Base-by-base conservation (phyloP, 352 stramenopile species). In the Globisporangium abappressorium region DNA sequence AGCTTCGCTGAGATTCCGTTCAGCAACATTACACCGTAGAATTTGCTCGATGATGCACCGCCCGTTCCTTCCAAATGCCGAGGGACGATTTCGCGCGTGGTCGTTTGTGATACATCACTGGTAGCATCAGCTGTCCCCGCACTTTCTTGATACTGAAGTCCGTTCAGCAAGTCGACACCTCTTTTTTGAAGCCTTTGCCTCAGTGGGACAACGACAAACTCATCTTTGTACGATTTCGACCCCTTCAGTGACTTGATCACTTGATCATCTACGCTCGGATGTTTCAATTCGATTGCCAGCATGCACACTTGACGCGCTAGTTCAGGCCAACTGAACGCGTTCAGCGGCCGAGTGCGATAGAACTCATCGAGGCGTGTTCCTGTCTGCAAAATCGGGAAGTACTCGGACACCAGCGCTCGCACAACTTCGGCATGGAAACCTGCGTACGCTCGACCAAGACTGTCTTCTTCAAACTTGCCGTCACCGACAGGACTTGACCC, bases 291-390 rank as follows among this genome's bases (percentile, higher is more conserved):
- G 20, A 93, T 83, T 12, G 85, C 80, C 43, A 95, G 70, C 7
- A 92, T 73, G 47, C 83, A 94, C 30, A 92, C 82, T 70, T 92
- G 71, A 20, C 85, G 84, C 57, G 80, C 84, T 41, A 94, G 63
- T 76, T 95, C 87, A n/a, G 85, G 84, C 87, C 87, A 95, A 15
- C 75, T 93, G 67, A 94, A 80, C 12, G 74, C 62, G 54, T 94
- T 95, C 62, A 95, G 76, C 11, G 87, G 87, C 20, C 87, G 77
- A 2, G 84, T 90, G 28, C 81, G 77, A 63, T 89, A 78, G 47
- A 93, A 92, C 34, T 93, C 85, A 24, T 91, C 82, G 38, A 91
- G 55, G 1, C 71, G 86, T 22, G 79, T 90, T 9, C 84, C 85
- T 71, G 87, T 84, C 73, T 92, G 84, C 36, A 93, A 69, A 24